Base-by-base conservation (phyloP, 139 green algal species). In the Diplosphaera chodatii region DNA sequence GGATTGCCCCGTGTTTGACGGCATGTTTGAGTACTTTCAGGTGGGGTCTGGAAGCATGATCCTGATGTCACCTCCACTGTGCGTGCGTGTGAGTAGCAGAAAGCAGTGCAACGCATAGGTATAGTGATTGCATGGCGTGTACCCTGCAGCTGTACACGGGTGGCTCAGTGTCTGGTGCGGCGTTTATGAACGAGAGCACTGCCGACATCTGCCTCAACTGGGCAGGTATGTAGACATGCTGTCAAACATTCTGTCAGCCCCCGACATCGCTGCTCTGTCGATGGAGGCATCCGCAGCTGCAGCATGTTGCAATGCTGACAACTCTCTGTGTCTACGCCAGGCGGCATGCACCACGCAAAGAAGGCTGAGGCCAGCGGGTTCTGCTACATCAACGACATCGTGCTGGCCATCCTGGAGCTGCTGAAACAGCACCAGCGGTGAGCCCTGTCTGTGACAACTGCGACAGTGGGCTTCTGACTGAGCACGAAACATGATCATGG, bases 321-420 rank as follows among this genome's bases (percentile, higher is more conserved):
- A 21, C 37, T 48, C 13, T 8, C 13, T 48, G 37, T 13, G 10
- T 48, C 37, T 8, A 48, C 37, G 37, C 13, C 63, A 79, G 95
- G 95, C 23, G 95, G 95, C 40, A 83, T 99, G 82, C 95, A 99
- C 77, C 95, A 99, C 76, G 95, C 93, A 22, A 97, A 98, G 79
- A 98, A 97, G 69, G 78, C 77, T 2, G 83, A 89, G 65, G 83
- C 83, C 1, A 84, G 76, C 16, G 83, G 95, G 2, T 99, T 99
- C 80, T 99, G 94, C 79, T 98, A 98, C 77, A 87, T 99, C 66
- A 99, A 99, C 74, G 95, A 99, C 85, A 98, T 99, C 74, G 95
- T 99, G 68, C 83, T 99, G 56, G 88, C 86, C 30, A 96, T 97
- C 32, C 84, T 99, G 74, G 95, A 98, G 90, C 86, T 98, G 48